Evolutionary conservation across 2,329 filamentous ascomycete genomes (phyloP).

Genomic region (Penicillium brevicompactum): DNA sequence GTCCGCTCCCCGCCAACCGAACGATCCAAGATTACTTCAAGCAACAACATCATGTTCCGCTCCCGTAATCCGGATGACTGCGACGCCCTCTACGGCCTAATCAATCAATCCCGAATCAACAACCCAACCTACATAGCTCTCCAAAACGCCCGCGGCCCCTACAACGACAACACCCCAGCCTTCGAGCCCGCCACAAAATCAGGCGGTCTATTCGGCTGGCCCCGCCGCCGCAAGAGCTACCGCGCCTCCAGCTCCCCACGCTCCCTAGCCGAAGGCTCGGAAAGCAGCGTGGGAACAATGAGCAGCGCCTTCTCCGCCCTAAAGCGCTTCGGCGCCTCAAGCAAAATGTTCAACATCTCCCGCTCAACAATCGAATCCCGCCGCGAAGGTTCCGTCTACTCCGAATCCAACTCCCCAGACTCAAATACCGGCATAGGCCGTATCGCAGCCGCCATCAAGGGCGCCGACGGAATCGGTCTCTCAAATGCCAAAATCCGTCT

Average conservation of each 20-base stretch:
- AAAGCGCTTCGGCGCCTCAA: constrained; percentile 71
- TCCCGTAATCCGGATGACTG: constrained; percentile 76
- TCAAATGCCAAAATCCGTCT: constrained; percentile 80
- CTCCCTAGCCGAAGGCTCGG: constrained; percentile 64
- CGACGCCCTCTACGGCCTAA: constrained; percentile 77
- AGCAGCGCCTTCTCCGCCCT: constrained; percentile 79
- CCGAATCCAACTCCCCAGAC: constrained; percentile 50
- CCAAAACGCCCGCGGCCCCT: constrained; percentile 67
- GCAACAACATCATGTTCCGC: constrained; percentile 88
- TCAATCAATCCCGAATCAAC: constrained; percentile 86
- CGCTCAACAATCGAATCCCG: constrained; percentile 71
- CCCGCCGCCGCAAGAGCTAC: constrained; percentile 55
- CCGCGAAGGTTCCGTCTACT: constrained; percentile 62
- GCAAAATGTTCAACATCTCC: constrained; percentile 78
- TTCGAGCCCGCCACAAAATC: constrained; percentile 50
- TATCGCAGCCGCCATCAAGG: constrained; percentile 49
- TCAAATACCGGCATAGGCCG: constrained; percentile 61
- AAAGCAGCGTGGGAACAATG: constrained; percentile 74
- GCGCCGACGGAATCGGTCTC: constrained; percentile 64
- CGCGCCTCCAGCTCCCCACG: constrained; percentile 59
- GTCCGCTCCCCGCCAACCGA: constrained; percentile 81
- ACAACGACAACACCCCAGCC: constrained; percentile 54
- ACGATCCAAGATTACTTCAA: constrained; percentile 68
- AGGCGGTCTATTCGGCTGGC: constrained; percentile 52
- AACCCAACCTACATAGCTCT: constrained; percentile 85